These are phyloP conservation scores for Tuber magnatum DNA, from an alignment of 495 filamentous ascomycete species.

Conservation along the genomic window DNA sequence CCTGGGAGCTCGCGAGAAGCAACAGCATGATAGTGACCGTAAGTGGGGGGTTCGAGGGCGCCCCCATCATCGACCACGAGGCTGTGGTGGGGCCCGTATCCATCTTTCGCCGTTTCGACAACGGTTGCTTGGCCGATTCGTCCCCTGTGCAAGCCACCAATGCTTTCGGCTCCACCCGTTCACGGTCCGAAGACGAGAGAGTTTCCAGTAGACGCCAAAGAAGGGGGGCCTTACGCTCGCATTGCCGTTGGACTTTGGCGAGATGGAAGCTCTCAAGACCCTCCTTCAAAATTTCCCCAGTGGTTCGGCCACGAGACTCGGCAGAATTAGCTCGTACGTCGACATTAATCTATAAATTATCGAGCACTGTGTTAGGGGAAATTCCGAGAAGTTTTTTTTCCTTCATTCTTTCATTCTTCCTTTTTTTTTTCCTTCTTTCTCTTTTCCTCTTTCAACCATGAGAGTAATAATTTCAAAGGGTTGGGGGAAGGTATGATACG, in stretches of 20 bases:
- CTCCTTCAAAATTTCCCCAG: conserved; percentile 31
- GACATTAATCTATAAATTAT: conserved; percentile 27
- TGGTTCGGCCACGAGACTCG: conserved; percentile 32
- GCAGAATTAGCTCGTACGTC: conserved; percentile 34
- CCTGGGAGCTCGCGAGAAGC: conserved; percentile 30
- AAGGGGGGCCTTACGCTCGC: conserved; percentile 31
- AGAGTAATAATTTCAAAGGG: not conserved
- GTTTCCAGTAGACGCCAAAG: conserved; percentile 33
- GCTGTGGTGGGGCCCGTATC: conserved; percentile 10
- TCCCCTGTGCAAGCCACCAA: conserved; percentile 2
- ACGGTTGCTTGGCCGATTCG: conserved; percentile 18
- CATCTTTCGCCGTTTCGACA: conserved; percentile 22
- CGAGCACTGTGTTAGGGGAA: not conserved
- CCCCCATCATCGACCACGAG: not conserved
- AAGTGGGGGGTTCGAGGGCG: conserved; percentile 26
- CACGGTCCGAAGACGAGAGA: conserved; percentile 31
- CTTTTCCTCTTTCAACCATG: not conserved
- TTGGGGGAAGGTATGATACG: conserved; percentile 15
- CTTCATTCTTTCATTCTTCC: not conserved
- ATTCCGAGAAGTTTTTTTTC: not conserved
- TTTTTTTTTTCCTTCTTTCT: not conserved
- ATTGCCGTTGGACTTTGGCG: conserved; percentile 31
- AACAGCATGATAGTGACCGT: conserved; percentile 33
- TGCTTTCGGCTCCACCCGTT: conserved; percentile 26
- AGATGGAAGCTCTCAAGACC: conserved; percentile 30